Evolutionary conservation across 1,284 basidiomycete species (phyloP), one percentile per base, ranked within the genome.

Genomic region (Irpex sp.): DNA sequence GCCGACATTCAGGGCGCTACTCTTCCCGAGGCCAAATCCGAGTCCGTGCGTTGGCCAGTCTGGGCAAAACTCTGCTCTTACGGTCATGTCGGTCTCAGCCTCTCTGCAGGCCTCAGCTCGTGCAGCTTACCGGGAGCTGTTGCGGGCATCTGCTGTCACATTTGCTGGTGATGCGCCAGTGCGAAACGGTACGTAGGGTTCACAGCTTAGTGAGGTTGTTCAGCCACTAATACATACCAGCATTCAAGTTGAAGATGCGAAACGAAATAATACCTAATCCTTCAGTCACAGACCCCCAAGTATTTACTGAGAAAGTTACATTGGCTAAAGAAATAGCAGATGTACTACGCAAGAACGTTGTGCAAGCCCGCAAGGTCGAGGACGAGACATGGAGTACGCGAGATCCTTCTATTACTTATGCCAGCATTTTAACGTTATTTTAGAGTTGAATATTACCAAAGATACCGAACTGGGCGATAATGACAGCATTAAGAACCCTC

Each of bases 391-490:
- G 85, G 80, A 79, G 89, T 90, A 67, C 60, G 79, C 72, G 21
- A 19, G 18, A 23, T 62, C 51, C 36, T n/a, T 3, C 14, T n/a
- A 7, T 37, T 23, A n/a, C n/a, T n/a, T n/a, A n/a, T n/a, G n/a
- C n/a, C n/a, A n/a, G n/a, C n/a, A n/a, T n/a, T n/a, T n/a, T n/a
- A n/a, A n/a, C n/a, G n/a, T n/a, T 6, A 53, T 47, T 48, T 3
- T 63, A 91, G 90, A 78, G 62, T 67, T 93, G 49, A 80, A 80
- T 53, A 76, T 92, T 52, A 90, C 83, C 3, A 74, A 84, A 49
- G 77, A 91, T 58, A 91, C 87, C 0, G 90, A 93, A 67, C 75
- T 93, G 3, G 90, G 90, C 5, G 82, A 83, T 53, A 93, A 93
- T 66, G 82, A 87, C 2, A 78, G 82, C 3, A 82, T 92, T 65